These are phyloP conservation scores for Cordyceps pruinosa DNA, from an alignment of 2,329 filamentous ascomycete genomes.

Conservation along the genomic window DNA sequence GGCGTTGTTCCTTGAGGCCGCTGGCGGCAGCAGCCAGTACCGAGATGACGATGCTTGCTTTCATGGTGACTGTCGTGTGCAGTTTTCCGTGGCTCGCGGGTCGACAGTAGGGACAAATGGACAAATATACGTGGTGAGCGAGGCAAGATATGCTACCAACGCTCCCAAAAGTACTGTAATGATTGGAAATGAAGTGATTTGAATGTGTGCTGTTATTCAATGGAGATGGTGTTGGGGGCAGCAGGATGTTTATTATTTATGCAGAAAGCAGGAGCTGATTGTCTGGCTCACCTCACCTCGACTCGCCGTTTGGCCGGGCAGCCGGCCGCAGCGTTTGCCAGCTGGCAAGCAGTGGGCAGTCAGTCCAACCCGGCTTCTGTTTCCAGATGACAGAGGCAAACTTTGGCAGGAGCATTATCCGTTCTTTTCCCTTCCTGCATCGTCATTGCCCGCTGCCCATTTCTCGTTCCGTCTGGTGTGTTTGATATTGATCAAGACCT, in stretches of 20 bases:
- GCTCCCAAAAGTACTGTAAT: constrained; percentile 7
- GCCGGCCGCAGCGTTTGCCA: constrained; percentile 8
- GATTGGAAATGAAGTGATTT: constrained; percentile 5
- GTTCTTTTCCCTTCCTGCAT: not conserved
- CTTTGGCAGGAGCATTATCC: not conserved
- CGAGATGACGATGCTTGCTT: constrained; percentile 3
- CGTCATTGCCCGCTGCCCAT: not conserved
- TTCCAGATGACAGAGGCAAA: constrained; percentile 11
- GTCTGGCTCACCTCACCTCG: not conserved
- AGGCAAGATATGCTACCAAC: constrained; percentile 7
- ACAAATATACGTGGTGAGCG: constrained; percentile 4
- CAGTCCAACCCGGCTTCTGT: constrained; percentile 4
- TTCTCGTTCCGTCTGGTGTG: not conserved
- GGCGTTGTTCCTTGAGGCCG: constrained; percentile 8
- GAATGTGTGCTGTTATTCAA: constrained; percentile 4
- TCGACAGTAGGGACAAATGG: not conserved
- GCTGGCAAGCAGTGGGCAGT: constrained; percentile 2
- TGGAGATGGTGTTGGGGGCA: not conserved
- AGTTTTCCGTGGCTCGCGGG: not conserved
- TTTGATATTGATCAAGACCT: not conserved
- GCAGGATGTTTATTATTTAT: constrained; percentile 6
- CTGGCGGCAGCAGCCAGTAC: not conserved
- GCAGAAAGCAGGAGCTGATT: constrained; percentile 2
- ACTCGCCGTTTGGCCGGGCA: not conserved
- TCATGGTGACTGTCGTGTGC: not conserved